These are phyloP conservation scores for Rhododendron williamsianum DNA, from an alignment of 148 eudicot species.

Conservation along the genomic window DNA sequence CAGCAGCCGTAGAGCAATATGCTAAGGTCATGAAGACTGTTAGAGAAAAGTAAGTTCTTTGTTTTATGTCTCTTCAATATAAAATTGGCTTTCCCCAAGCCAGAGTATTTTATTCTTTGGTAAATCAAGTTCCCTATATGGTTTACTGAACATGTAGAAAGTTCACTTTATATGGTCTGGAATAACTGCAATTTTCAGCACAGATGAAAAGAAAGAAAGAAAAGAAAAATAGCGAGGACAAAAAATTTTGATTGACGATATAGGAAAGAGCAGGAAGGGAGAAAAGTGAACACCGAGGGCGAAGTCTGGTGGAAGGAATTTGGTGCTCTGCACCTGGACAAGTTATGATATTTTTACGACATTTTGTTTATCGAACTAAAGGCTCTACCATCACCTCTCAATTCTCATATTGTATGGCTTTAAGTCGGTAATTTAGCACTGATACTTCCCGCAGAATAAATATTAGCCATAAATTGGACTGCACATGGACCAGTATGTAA, in stretches of 20 bases:
- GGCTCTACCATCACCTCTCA: no score
- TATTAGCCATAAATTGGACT: not conserved
- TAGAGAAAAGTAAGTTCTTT: constrained; percentile 48
- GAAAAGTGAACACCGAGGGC: not conserved
- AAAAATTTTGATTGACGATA: no score
- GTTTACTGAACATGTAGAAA: constrained; percentile 36
- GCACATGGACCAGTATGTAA: not conserved
- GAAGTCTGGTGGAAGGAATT: not conserved
- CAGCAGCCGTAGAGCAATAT: constrained; percentile 77
- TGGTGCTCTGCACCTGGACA: not conserved
- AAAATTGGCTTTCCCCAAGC: not conserved
- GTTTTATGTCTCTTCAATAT: not conserved
- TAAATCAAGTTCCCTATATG: not conserved
- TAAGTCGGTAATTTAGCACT: not conserved
- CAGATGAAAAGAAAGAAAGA: no score
- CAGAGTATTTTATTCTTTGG: not conserved
- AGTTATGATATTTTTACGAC: not conserved
- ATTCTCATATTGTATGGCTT: not conserved
- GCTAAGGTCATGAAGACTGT: constrained; percentile 86
- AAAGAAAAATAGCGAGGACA: not conserved
- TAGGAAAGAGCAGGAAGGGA: no score
- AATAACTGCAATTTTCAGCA: not conserved
- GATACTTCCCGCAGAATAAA: not conserved
- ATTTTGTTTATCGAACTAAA: not conserved
- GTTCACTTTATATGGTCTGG: not conserved